Evolutionary conservation across 768 basidiomycete genomes (phyloP), one percentile per base, ranked within the genome.

Genomic region (Pleurotus ostreatus): DNA sequence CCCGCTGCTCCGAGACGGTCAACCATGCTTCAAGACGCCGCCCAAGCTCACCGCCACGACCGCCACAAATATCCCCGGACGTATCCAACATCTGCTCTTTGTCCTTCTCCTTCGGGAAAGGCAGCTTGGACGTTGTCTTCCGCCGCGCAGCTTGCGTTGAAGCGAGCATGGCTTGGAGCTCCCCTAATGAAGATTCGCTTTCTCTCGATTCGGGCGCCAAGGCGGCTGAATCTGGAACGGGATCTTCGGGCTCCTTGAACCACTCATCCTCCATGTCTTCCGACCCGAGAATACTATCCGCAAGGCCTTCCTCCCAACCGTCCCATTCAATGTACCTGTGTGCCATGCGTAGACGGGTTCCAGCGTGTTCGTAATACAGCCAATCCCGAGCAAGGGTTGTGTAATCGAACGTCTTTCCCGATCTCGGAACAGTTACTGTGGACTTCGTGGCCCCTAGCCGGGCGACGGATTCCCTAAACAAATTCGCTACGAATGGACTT

Each of bases 301-400:
- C 81, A 15, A 94, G 74, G 0, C 89, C 90, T 65, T 93, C 91
- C 64, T 94, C 91, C 91, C 92, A 94, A 2, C 91, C 92, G 61
- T 93, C 91, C 91, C 91, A 93, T 65, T 94, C 91, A 37, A 78
- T 82, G 61, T 85, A 89, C 23, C 89, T 84, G 67, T 94, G 91
- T 3, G 87, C 89, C 70, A 86, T 78, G 46, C 92, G 82, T 49
- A 91, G 71, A 2, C 83, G 79, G 44, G 79, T 75, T 3, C 92
- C 88, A 13, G 78, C 64, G 3, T 78, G 71, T 66, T 93, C 90
- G 61, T 86, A 82, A 61, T 84, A 79, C 2, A 92, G 76, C 91
- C 92, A 94, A 63, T 88, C 85, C 9, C 70, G 69, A 18, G 86
- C 83, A 8, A 84, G 71, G 4, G 74, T 65, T 2, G 74, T 70